Evolutionary conservation across 306 rosid species (phyloP).

Genomic region (Oemleria cerasiformis): DNA sequence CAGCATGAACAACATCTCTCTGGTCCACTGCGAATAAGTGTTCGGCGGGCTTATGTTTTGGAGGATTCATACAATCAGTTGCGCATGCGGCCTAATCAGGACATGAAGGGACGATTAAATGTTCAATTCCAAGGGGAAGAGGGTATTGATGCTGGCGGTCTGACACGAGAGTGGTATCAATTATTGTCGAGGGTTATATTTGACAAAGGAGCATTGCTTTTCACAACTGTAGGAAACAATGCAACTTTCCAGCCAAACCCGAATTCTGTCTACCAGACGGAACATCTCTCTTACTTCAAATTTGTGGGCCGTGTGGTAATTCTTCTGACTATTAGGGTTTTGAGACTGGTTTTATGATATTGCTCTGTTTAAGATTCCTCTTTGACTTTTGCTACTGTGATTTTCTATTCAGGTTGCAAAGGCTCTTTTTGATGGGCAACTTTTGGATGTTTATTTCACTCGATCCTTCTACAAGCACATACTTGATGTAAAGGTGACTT

Average conservation of each 20-base stretch:
- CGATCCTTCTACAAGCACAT: constrained; percentile 98
- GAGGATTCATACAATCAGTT: constrained; percentile 97
- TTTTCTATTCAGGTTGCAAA: constrained; percentile 79
- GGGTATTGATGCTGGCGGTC: constrained; percentile 99
- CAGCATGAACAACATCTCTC: constrained; percentile 91
- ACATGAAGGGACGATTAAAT: constrained; percentile 84
- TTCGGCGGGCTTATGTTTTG: constrained; percentile 92
- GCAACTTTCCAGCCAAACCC: constrained; percentile 99
- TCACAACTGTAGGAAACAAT: constrained; percentile 91
- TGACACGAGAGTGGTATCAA: constrained; percentile 99
- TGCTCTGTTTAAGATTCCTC: background rate
- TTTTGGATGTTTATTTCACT: constrained; percentile 97
- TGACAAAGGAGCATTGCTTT: constrained; percentile 96
- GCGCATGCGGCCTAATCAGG: constrained; percentile 89
- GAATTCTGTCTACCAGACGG: constrained; percentile 95
- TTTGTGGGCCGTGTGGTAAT: constrained; percentile 99
- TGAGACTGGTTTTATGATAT: background rate
- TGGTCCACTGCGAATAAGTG: constrained; percentile 84
- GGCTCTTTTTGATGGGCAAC: constrained; percentile 96
- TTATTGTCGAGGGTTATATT: constrained; percentile 90
- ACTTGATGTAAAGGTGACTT: constrained; percentile 95
- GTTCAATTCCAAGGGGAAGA: constrained; percentile 99
- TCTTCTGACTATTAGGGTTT: constrained; percentile 12
- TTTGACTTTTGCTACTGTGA: constrained; percentile 17
- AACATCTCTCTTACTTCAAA: constrained; percentile 97